Percentiles rank a stretch among this genome's conserved stretches.
phyloP scores from a whole-genome alignment of 208 protist genomes.

The Willaertia magna region DNA sequence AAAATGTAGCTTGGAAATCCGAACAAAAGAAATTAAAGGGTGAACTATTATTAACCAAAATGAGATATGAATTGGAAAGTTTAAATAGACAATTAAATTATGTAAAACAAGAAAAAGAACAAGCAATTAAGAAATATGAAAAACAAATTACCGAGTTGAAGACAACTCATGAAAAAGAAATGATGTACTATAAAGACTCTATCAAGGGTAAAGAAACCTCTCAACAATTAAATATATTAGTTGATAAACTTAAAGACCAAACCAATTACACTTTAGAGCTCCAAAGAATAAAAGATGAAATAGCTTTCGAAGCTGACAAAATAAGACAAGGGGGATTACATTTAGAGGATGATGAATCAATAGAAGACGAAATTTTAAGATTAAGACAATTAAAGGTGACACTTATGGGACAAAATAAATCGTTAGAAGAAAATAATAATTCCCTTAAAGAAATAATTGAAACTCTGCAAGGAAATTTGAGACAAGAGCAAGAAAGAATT shows the following conservation, averaged over 20 bases:
- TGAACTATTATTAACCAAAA: not conserved
- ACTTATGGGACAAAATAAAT: not conserved
- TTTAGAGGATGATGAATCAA: not conserved
- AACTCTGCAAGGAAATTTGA: not conserved
- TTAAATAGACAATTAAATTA: not conserved
- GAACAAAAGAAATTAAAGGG: not conserved
- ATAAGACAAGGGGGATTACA: not conserved
- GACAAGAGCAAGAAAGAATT: not conserved
- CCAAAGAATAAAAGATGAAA: not conserved
- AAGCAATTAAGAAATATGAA: not conserved
- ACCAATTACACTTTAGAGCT: not conserved
- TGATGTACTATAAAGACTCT: not conserved
- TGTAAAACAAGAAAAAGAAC: not conserved
- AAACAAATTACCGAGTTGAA: not conserved
- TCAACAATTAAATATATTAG: not conserved
- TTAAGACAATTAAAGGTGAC: not conserved
- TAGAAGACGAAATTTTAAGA: not conserved
- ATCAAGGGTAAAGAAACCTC: not conserved
- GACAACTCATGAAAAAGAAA: not conserved
- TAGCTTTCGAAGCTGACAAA: not conserved
- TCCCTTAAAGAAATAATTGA: not conserved
- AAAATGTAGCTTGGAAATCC: not conserved
- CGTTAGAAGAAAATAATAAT: not conserved
- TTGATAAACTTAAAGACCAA: not conserved
- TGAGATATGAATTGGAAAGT: not conserved